Evolutionary conservation across 2,329 filamentous ascomycete species (phyloP).

Genomic region (Fusarium sp.): DNA sequence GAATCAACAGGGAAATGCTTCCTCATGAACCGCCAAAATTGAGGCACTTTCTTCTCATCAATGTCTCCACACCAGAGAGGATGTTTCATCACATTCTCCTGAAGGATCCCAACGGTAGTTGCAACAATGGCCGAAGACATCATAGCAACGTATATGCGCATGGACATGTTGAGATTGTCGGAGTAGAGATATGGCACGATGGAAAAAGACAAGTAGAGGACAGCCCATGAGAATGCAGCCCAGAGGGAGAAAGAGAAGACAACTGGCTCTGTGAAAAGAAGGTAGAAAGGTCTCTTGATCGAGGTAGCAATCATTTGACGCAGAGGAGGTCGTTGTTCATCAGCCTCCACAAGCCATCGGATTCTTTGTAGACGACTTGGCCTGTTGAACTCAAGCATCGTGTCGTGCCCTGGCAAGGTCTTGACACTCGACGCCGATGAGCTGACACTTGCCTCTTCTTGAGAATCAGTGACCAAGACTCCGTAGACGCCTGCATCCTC

Average conservation of each 20-base stretch:
- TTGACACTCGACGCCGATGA: conserved; percentile 46
- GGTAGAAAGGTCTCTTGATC: conserved; percentile 81
- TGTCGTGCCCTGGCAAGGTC: conserved; percentile 15
- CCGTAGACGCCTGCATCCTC: conserved; percentile 74
- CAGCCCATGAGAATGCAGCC: conserved; percentile 90
- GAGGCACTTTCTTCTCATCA: conserved; percentile 45
- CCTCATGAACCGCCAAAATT: conserved; percentile 62
- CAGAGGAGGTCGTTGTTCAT: conserved; percentile 80
- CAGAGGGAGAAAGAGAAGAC: conserved; percentile 91
- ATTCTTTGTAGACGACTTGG: conserved; percentile 62
- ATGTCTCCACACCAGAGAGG: conserved; percentile 52
- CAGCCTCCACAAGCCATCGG: conserved; percentile 83
- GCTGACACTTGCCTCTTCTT: conserved; percentile 22
- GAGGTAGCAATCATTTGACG: conserved; percentile 79
- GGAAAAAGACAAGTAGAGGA: conserved; percentile 87
- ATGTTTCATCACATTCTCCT: conserved; percentile 74
- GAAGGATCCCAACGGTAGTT: conserved; percentile 77
- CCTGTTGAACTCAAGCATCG: conserved; percentile 20
- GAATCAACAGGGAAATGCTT: conserved; percentile 63
- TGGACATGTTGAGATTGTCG: conserved; percentile 73
- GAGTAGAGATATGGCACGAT: conserved; percentile 84
- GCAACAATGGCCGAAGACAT: conserved; percentile 75
- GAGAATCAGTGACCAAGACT: conserved; percentile 54
- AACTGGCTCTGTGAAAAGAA: conserved; percentile 81
- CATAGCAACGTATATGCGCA: conserved; percentile 81